These are phyloP conservation scores for Ramichloridium luteum DNA, from an alignment of 2,329 filamentous ascomycete genomes.

Conservation along the genomic window DNA sequence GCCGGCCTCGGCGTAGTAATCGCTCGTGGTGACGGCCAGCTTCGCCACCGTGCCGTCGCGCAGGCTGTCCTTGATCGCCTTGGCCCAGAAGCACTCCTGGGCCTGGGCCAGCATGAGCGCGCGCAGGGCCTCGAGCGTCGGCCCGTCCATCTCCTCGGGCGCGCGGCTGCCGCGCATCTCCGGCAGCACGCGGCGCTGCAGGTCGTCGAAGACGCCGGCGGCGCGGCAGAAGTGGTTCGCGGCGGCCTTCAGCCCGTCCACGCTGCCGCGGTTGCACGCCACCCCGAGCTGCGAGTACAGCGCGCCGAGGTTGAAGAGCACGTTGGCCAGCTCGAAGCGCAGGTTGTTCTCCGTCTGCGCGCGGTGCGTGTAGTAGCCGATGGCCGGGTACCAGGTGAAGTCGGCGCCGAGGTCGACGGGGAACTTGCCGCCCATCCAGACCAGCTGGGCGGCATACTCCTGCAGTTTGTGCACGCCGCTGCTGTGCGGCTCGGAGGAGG, in stretches of 20 bases:
- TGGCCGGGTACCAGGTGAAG: constrained; percentile 88
- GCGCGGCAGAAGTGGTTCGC: constrained; percentile 83
- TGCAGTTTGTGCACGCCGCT: constrained; percentile 83
- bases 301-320: constrained; percentile 85
- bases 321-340: constrained; percentile 76
- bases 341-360: constrained; percentile 45
- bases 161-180: constrained; percentile 65
- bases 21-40: constrained; percentile 78
- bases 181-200: constrained; percentile 64
- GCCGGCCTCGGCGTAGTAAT: constrained; percentile 73
- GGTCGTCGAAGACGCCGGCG: constrained; percentile 69
- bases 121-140: constrained; percentile 71
- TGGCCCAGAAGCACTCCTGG: constrained; percentile 97
- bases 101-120: constrained; percentile 81
- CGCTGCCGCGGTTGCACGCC: constrained; percentile 61
- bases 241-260: constrained; percentile 75
- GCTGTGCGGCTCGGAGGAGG: constrained; percentile 74
- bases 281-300: constrained; percentile 88
- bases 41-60: constrained; percentile 89
- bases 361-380: constrained; percentile 51
- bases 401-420: constrained; percentile 94
- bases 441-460: constrained; percentile 79
- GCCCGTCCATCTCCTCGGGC: constrained; percentile 89
- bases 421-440: constrained; percentile 91
- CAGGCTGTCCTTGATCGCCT: constrained; percentile 84